Conservation (phyloP, 371 early-diverging fungal genomes). For the Mortierella sp. region DNA sequence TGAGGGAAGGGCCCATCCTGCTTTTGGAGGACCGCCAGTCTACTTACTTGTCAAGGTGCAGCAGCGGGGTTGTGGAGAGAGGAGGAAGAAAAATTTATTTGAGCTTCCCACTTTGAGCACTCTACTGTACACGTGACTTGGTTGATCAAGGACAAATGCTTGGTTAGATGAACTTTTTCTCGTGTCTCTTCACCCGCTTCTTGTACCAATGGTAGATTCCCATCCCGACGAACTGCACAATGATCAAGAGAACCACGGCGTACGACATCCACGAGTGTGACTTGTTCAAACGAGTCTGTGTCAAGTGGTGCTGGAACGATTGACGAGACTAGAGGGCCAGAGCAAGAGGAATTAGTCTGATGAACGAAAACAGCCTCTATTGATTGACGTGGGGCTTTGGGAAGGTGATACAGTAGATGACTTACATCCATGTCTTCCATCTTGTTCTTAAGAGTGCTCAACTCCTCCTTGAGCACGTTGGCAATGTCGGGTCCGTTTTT, state of each 20-base stretch:
- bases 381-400: no score
- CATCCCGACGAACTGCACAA: conserved; percentile 20
- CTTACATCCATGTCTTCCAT: conserved; percentile 53
- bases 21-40: conserved; percentile 8
- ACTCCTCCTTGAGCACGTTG: conserved; percentile 48
- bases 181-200: conserved; percentile 40
- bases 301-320: conserved; percentile 30
- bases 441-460: conserved; percentile 33
- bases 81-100: not conserved
- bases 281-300: conserved; percentile 24
- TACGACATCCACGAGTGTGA: conserved; percentile 40
- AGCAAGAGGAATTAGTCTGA: not conserved
- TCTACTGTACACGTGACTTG: no score
- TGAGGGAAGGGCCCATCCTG: not conserved
- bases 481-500: conserved; percentile 17
- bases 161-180: conserved; percentile 46
- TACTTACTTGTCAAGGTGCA: not conserved
- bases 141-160: no score
- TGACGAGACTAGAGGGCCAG: conserved; percentile 20
- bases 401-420: not conserved
- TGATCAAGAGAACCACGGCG: conserved; percentile 24
- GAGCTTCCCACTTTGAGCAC: no score
- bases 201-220: conserved; percentile 39
- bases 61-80: not conserved
- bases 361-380: no score